phyloP scores from a whole-genome alignment of 73 alveolate species.

The Symbiodinium natans region DNA sequence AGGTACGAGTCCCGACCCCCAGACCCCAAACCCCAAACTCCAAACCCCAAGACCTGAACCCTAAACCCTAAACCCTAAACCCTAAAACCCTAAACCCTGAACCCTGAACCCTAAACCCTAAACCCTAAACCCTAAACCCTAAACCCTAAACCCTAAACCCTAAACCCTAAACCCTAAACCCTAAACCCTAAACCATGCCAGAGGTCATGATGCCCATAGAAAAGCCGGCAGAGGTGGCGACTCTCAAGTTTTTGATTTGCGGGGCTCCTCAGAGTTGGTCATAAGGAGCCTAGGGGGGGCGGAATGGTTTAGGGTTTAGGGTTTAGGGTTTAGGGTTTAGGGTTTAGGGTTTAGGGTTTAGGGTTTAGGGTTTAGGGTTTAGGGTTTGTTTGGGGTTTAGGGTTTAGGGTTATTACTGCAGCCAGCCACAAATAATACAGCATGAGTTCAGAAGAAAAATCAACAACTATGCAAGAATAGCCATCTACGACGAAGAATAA shows the following conservation, averaged over 20 bases:
- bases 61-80: too few species aligned
- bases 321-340: background rate
- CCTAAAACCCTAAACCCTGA: too few species aligned
- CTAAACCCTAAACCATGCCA: too few species aligned
- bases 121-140: background rate
- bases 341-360: background rate
- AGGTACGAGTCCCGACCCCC: background rate
- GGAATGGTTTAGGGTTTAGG: background rate
- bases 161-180: background rate
- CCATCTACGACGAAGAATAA: too few species aligned
- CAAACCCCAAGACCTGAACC: too few species aligned
- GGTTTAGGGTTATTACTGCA: background rate
- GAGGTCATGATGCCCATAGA: background rate
- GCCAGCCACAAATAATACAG: too few species aligned
- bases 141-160: background rate
- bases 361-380: background rate
- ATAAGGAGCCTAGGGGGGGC: too few species aligned
- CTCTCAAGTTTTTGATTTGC: background rate
- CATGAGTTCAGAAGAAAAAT: too few species aligned
- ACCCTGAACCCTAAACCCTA: too few species aligned
- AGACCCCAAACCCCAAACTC: too few species aligned
- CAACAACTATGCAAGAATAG: too few species aligned
- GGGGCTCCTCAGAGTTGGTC: background rate
- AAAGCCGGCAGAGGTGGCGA: background rate
- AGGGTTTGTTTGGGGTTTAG: too few species aligned